These are phyloP conservation scores for Pyrus hybrid DNA, from an alignment of 331 rosid genomes.

Conservation along the genomic window DNA sequence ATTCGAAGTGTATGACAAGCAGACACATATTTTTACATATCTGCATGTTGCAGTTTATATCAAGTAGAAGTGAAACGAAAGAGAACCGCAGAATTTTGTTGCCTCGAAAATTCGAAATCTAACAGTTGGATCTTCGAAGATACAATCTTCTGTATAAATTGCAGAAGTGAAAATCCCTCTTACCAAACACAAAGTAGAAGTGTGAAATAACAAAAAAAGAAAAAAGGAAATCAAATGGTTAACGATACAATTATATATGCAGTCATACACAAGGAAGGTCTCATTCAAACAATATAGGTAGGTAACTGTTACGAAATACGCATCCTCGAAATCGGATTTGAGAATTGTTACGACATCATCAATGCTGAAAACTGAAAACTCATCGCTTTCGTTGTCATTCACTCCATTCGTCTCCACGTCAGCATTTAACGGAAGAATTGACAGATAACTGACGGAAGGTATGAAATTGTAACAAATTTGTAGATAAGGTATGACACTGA, in stretches of 20 bases:
- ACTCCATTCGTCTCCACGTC: conserved; percentile 8
- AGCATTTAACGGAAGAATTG: too few relatives aligned
- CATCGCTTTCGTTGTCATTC: conserved; percentile 20
- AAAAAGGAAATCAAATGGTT: too few relatives aligned
- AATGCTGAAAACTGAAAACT: conserved; percentile 34
- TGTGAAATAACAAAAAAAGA: too few relatives aligned
- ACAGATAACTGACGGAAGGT: too few relatives aligned
- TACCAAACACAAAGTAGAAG: background rate
- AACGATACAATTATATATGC: too few relatives aligned
- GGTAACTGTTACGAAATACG: conserved; percentile 79
- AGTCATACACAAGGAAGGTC: background rate
- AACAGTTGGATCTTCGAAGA: conserved; percentile 89
- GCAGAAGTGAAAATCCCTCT: conserved; percentile 64
- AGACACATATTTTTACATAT: background rate
- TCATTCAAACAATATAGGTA: background rate
- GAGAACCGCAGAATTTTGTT: background rate
- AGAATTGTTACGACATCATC: conserved; percentile 62
- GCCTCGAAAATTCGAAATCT: conserved; percentile 74
- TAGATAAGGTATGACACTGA: too few relatives aligned
- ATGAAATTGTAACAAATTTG: too few relatives aligned
- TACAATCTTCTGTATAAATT: conserved; percentile 59
- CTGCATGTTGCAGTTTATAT: background rate
- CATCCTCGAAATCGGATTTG: conserved; percentile 57
- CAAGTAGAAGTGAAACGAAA: background rate
- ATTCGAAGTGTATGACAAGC: background rate